Base-by-base conservation (phyloP, 2,329 filamentous ascomycete species). In the Colletotrichum godetiae region DNA sequence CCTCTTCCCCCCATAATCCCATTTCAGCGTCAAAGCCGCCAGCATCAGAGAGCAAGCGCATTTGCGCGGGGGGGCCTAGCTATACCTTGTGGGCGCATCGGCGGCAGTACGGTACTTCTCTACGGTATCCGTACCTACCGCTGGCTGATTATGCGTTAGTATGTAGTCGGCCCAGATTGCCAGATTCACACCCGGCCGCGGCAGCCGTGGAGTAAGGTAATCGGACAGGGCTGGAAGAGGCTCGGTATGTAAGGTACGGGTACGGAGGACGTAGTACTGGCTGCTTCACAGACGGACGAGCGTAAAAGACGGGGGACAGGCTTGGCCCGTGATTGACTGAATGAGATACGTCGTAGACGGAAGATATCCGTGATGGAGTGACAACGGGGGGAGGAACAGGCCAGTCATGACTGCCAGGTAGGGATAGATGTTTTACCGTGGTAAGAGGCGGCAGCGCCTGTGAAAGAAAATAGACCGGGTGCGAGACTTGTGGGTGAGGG, bases 341-440 rank as follows among this genome's bases (percentile, higher is more conserved):
- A 27, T 27, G 31, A 55, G 49, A 27, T 64, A 22, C 31, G 31
- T 55, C 49, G 46, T 37, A 27, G 49, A 37, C 61, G 61, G 61
- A 64, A 22, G 29, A 55, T 53, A 52, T 72, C 69, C 69, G 69
- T 68, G 63, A 64, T 72, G 66, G 66, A 68, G 68, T 57, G 22
- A 31, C 8, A 37, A 55, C 52, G 27, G 11, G 27, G 27, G 12
- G 11, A 52, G 22, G 42, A 56, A 27, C 46, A 55, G 15, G n/a
- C 59, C 52, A 59, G 69, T 68, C 65, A 64, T 59, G 42, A 27
- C 46, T 64, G 59, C 58, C 29, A 22, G 63, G 59, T 60, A 46
- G 59, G 69, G 65, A 68, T 72, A 29, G n/a, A 31, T 68, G 59
- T 64, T 72, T 72, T 62, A 72, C 27, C 24, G 42, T 62, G 37